Evolutionary conservation across 257 asterid genomes (phyloP), one percentile per base, ranked within the genome.

Genomic region (Apocynum venetum): DNA sequence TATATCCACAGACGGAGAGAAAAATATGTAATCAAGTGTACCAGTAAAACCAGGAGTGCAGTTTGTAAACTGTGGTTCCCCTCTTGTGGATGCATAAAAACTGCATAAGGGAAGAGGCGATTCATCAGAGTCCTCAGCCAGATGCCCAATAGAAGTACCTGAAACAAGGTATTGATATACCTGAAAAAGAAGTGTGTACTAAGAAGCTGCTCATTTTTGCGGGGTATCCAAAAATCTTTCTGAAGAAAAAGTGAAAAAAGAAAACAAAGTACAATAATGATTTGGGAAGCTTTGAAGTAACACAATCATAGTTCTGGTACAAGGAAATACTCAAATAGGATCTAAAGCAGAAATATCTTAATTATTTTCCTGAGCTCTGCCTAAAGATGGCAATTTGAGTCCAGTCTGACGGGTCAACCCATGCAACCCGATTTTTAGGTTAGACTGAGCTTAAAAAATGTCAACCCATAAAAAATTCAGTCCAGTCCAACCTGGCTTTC

Each of bases 1-100:
- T 77, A 93, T 56, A 81, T 69, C 82, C 40, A 83, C 92, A 0
- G 79, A 76, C 47, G 94, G 89, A 47, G 97, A 90, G 78, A 95
- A 93, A 25, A 95, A 74, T 78, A 93, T 86, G 61, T 95, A 93
- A 85, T 95, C 99, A 20, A 95, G 89, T 19, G 97, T 95, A 64
- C 87, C 97, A 1, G 97, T 93, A 79, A 95, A 95, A 47, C 91
- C 97, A 20, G 99, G 97, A 15, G 99, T 95, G 87, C 87, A 95
- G 84, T 93, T 95, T 20, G 99, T 95, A 81, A 95, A 93, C 73
- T 80, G 86, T 14, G 99, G 99, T 80, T 95, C 98, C 31, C 97
- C 97, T 83, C 89, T 80, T 9, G 94, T 85, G 83, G 52, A 82
- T 20, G 91, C 97, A 75, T 95, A 95, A 71, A 86, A 89, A 69